Evolutionary conservation across 306 rosid species (phyloP).

Genomic region (Cucurbita maxima): DNA sequence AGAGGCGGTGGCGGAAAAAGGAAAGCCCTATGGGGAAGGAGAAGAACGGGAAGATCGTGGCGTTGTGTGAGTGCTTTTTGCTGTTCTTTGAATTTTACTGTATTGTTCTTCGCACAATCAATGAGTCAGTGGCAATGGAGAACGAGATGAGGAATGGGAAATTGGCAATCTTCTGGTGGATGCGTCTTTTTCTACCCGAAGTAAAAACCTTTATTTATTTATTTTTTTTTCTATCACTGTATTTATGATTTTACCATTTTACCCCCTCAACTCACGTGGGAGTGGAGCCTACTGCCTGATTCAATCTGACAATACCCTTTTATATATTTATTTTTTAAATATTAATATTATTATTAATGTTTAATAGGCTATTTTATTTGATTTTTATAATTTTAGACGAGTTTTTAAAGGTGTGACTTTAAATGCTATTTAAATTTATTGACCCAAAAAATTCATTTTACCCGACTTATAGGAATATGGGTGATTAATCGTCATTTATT

Average conservation of each 20-base stretch:
- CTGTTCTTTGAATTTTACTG: background rate
- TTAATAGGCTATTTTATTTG: too few relatives aligned
- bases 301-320: background rate
- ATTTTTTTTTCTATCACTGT: background rate
- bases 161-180: background rate
- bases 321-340: background rate
- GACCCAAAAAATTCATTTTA: too few relatives aligned
- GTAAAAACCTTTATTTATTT: background rate
- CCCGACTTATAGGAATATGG: too few relatives aligned
- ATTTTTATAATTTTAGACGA: too few relatives aligned
- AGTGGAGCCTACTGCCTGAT: background rate
- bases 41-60: background rate
- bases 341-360: background rate
- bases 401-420: too few relatives aligned
- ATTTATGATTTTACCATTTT: background rate
- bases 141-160: background rate
- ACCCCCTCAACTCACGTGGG: conserved; percentile 1
- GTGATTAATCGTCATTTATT: too few relatives aligned
- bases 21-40: background rate
- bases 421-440: too few relatives aligned
- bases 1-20: background rate
- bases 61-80: background rate
- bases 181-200: conserved; percentile 1
- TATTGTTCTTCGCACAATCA: background rate
- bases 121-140: background rate